Percentiles rank a stretch among this genome's conserved stretches.
Conservation (phyloP, 352 stramenopile genomes). For the Phytophthora capsici region DNA sequence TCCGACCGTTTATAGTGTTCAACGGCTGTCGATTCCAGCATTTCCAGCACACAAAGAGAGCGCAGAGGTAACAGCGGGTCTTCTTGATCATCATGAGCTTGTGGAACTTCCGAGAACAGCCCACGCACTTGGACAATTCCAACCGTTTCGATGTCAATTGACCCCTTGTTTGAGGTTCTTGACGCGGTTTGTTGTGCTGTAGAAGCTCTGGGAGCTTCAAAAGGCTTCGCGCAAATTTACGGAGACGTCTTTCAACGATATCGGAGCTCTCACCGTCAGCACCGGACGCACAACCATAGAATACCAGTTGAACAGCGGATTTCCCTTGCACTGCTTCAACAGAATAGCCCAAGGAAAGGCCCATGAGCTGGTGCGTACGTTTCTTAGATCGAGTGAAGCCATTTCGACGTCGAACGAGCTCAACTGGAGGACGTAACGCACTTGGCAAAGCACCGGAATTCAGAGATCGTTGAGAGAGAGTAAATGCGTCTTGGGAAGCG, state of each 20-base stretch:
- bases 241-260: constrained; percentile 13
- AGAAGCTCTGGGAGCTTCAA: constrained; percentile 27
- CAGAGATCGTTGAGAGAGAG: constrained; percentile 36
- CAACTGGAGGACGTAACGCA: constrained; percentile 23
- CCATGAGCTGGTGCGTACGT: constrained; percentile 11
- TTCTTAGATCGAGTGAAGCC: constrained; percentile 24
- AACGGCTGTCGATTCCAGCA: constrained; percentile 39
- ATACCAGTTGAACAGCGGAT: constrained; percentile 24
- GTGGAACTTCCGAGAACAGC: constrained; percentile 51
- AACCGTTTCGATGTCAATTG: background rate
- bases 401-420: constrained; percentile 18
- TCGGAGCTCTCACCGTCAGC: background rate
- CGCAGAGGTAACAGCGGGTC: constrained; percentile 43
- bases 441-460: constrained; percentile 26
- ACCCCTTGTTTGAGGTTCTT: constrained; percentile 9
- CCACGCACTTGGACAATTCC: constrained; percentile 40
- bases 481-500: constrained; percentile 19
- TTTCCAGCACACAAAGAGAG: constrained; percentile 39
- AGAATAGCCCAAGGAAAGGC: constrained; percentile 20
- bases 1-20: constrained; percentile 32
- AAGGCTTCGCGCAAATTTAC: constrained; percentile 17
- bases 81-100: constrained; percentile 33
- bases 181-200: constrained; percentile 13
- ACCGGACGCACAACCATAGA: constrained; percentile 14
- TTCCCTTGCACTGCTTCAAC: constrained; percentile 10